Conservation (phyloP, 805 yeast genomes). For the Candida maltosa region DNA sequence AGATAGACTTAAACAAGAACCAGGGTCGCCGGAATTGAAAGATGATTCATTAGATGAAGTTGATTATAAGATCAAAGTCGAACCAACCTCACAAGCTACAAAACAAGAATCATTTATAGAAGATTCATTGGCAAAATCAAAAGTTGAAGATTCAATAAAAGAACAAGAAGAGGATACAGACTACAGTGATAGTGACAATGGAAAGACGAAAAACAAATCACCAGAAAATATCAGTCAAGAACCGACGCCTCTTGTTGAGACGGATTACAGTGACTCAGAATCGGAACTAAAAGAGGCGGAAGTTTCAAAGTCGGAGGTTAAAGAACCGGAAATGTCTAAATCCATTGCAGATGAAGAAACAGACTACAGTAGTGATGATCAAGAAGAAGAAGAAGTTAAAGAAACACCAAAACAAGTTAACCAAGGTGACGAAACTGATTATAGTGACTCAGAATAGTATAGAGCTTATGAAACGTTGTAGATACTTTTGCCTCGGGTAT, state of each 20-base stretch:
- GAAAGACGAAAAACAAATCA: not conserved
- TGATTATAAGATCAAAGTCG: not conserved
- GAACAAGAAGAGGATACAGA: slow-evolving; percentile 13
- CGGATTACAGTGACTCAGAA: slow-evolving; percentile 6
- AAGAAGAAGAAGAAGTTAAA: not conserved
- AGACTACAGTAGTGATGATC: slow-evolving; percentile 9
- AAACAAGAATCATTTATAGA: too few relatives aligned
- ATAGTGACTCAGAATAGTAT: slow-evolving; percentile 8
- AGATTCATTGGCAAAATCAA: too few relatives aligned
- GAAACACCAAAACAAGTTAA: slow-evolving; percentile 2
- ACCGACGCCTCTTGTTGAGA: slow-evolving; percentile 1
- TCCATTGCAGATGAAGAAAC: slow-evolving; percentile 5
- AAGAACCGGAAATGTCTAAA: not conserved
- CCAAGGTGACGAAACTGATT: slow-evolving; percentile 10
- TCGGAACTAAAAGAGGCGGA: not conserved
- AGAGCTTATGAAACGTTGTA: too few relatives aligned
- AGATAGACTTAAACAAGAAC: not conserved
- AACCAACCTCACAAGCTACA: not conserved
- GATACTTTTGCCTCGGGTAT: too few relatives aligned
- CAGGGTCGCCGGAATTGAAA: not conserved
- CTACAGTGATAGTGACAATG: slow-evolving; percentile 6
- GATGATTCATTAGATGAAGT: slow-evolving; percentile 3
- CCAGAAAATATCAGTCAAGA: not conserved
- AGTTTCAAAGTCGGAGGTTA: not conserved
- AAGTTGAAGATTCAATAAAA: too few relatives aligned